Base-by-base conservation (phyloP, 208 protist genomes). In the Leptomonas pyrrhocoris region DNA sequence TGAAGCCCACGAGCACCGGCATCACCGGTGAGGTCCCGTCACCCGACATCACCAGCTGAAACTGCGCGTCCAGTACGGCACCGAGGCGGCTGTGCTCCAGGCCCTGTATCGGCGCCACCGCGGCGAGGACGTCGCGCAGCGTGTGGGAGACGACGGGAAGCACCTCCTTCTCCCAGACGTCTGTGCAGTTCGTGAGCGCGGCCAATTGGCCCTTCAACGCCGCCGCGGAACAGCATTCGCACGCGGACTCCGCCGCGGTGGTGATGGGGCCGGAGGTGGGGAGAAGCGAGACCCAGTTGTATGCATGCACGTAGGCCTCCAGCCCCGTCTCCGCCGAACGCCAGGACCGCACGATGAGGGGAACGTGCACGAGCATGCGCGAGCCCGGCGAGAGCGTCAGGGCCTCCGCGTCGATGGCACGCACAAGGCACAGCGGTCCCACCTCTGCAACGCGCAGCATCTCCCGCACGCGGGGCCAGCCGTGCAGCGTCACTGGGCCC, bases 1-100 rank as follows among this genome's bases (percentile, higher is more conserved):
- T 54, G 43, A 70, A 57, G 42, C 64, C 64, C 0, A 70, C 50
- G 5, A 70, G 64, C 51, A 70, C 64, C 30, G 64, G 64, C 50
- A 70, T 57, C 42, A 70, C 64, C 18, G 53, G 53, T 30, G 54
- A 49, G 4, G 49, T 56, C n/a, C 42, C 53, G 51, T 42, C 42
- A 21, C 28, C 30, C 2, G 38, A 57, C 53, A 61, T 36, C 11
- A 70, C 19, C 5, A 70, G 64, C 64, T 62, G 64, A 21, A 70
- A 51, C 42, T 70, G 64, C 51, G 23, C 64, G 18, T 61, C 64
- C 64, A 49, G 55, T 42, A 70, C 64, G n/a, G 64, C 64, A 55
- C 76, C 79, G 27, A 71, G 70, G 27, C 76, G 68, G 6, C 64
- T 36, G 67, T 79, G 84, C 57, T 88, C 83, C 5, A 78, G 67